Evolutionary conservation across 805 yeast genomes (phyloP).

Genomic region (Starmerella bombicola): DNA sequence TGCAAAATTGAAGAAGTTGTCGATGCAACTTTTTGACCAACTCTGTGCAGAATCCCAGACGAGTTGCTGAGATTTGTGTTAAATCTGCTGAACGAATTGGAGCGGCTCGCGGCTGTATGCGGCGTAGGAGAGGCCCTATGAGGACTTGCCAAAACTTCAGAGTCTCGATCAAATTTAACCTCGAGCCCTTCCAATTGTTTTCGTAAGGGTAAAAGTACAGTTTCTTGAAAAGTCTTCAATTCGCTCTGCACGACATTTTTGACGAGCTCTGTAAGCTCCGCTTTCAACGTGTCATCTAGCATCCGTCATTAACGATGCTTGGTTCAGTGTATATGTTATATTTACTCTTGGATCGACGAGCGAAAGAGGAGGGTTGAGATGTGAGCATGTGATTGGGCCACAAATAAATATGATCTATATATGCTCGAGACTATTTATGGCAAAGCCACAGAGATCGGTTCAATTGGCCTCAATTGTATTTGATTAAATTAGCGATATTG

Average conservation of each 20-base stretch:
- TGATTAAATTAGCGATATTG: no score
- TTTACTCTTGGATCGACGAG: no score
- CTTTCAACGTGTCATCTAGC: slow-evolving; percentile 2
- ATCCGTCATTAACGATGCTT: not conserved
- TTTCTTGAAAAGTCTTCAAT: slow-evolving; percentile 11
- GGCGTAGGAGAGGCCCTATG: not conserved
- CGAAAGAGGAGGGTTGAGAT: no score
- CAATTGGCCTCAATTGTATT: no score
- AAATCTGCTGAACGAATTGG: not conserved
- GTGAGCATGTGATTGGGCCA: no score
- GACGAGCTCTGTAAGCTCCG: slow-evolving; percentile 7
- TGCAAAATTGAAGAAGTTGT: slow-evolving; percentile 10
- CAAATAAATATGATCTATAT: no score
- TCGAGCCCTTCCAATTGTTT: slow-evolving; percentile 5
- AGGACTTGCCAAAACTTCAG: slow-evolving; percentile 9
- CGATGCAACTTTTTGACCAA: slow-evolving; percentile 11
- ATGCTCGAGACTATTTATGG: no score
- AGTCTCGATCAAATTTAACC: not conserved
- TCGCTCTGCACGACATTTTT: slow-evolving; percentile 11
- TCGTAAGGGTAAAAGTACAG: slow-evolving; percentile 13
- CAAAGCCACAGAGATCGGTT: no score
- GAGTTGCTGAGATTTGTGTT: not conserved
- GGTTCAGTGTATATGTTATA: no score
- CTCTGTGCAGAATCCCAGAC: slow-evolving; percentile 14
- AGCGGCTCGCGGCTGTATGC: not conserved